Evolutionary conservation across 306 rosid species (phyloP), one percentile per base, ranked within the genome.

Genomic region (Vigna reflexopilosa): DNA sequence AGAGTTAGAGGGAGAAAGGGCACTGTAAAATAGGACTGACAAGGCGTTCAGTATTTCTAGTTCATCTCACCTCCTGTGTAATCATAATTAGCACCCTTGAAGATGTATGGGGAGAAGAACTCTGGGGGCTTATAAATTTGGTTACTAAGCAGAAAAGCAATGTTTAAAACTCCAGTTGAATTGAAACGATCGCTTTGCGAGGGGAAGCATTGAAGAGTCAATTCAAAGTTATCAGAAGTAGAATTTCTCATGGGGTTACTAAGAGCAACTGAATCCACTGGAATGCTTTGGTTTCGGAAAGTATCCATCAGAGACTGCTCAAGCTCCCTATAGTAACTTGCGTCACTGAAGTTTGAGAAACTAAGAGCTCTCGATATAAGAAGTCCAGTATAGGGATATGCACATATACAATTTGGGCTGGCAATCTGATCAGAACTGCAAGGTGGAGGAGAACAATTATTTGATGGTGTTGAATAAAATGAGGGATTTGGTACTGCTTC

Each of bases 361-460:
- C 89, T 64, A 50, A 83, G 82, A 70, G 88, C 90, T 86, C 89
- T 85, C 57, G 92, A 88, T 80, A 3, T 0, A 30, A 93, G 85
- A 66, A 19, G 45, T 71, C 93, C 97, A 16, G 28, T 14, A 72
- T 87, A 93, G 16, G 97, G 92, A 84, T 78, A 77, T 75, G 91
- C 90, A 80, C 97, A 93, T 83, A 24, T 73, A 76, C 98, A 93
- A 82, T 76, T 90, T 7, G 97, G 96, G 76, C 92, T 91, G 2
- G 82, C 49, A 80, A 77, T 58, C 87, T 84, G 85, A 56, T 47
- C 16, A 0, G 73, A 26, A 73, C 40, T 38, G 84, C 98, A 93
- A 1, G 32, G 2, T 72, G 13, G 70, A 45, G 77, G 50, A 14
- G 28, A 3, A 75, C 97, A 93, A 64, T 70, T 73, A 72, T 73